A percentile compares a stretch with the other conserved stretches of the same genome.
These are phyloP conservation scores for Acrodontium crateriforme DNA, from an alignment of 2,329 filamentous ascomycete genomes.

Conservation along the genomic window DNA sequence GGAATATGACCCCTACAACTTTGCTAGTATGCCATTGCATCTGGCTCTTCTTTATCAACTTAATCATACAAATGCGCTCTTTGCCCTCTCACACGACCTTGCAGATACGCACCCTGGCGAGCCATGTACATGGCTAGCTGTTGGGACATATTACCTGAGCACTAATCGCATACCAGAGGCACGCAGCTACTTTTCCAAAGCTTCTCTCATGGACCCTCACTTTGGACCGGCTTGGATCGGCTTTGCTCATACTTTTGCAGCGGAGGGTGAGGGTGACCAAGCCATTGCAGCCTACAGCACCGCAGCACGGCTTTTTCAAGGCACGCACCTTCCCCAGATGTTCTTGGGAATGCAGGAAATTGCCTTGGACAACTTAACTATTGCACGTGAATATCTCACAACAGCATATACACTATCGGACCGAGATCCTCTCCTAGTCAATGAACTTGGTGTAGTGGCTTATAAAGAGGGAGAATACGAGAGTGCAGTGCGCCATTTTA, in stretches of 20 bases:
- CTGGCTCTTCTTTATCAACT: slow-evolving; percentile 85
- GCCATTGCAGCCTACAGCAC: slow-evolving; percentile 96
- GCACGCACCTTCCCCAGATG: slow-evolving; percentile 86
- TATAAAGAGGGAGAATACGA: slow-evolving; percentile 76
- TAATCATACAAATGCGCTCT: slow-evolving; percentile 72
- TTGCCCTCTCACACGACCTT: slow-evolving; percentile 82
- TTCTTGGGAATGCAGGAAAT: slow-evolving; percentile 98
- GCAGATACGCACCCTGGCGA: slow-evolving; percentile 86
- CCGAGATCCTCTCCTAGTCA: slow-evolving; percentile 77
- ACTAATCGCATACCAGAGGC: slow-evolving; percentile 87
- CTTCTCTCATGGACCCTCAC: slow-evolving; percentile 93
- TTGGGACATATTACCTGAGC: slow-evolving; percentile 86
- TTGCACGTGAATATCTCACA: slow-evolving; percentile 88
- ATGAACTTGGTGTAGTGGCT: slow-evolving; percentile 91
- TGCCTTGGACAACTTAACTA: slow-evolving; percentile 82
- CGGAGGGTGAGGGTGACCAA: slow-evolving; percentile 94
- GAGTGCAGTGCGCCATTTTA: slow-evolving; percentile 65
- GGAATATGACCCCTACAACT: slow-evolving; percentile 74
- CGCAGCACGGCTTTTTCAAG: slow-evolving; percentile 86
- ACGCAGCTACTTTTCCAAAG: slow-evolving; percentile 90
- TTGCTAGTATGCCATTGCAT: slow-evolving; percentile 77
- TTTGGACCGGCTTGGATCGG: slow-evolving; percentile 98
- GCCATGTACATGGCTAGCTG: slow-evolving; percentile 83
- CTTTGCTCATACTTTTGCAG: slow-evolving; percentile 95
- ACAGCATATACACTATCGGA: slow-evolving; percentile 73